Base-by-base conservation (phyloP, 768 basidiomycete species). In the Lentinula boryana region DNA sequence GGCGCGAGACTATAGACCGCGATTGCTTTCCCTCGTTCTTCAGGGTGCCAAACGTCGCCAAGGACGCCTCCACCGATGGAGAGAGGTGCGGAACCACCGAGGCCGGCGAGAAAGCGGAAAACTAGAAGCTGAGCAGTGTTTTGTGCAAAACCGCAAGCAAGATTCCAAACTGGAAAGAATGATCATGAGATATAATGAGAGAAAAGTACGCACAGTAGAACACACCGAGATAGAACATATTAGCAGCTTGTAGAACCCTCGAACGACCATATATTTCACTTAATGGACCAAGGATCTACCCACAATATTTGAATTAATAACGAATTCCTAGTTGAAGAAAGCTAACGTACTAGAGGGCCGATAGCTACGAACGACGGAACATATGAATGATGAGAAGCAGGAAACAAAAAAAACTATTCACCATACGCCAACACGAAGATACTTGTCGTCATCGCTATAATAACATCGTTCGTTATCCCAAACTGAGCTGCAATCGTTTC, bases 261-360 rank as follows among this genome's bases (percentile, higher is more conserved):
- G 84, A 81, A 21, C 89, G 80, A 3, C 90, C 89, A 62, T 77
- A 91, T 15, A 91, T 78, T 69, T 93, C 91, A 63, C 83, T 85
- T n/a, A 91, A 66, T 0, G 90, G 91, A 0, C 85, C 88, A 21
- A 81, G 60, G 41, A 81, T 61, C 79, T 79, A 54, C 21, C 7
- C 12, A 43, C 43, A 12, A 15, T 6, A 31, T 32, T 10, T n/a
- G 10, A 33, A 13, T 32, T 1, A 2, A 50, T 6, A 13, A 16
- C 10, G 13, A 9, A 52, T 40, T 33, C 3, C 8, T 9, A 27
- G 15, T 27, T 41, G 32, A 49, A 27, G 38, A 27, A 38, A 6
- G 10, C 13, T 27, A 16, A 64, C 75, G 58, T 62, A 80, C 80
- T 41, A 83, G 68, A 35, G 81, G 81, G 1, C 80, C 85, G 40